Percentiles rank a stretch among this genome's conserved stretches.
phyloP scores from a whole-genome alignment of 371 early-diverging fungal genomes.

The Chytridium lagenaria region DNA sequence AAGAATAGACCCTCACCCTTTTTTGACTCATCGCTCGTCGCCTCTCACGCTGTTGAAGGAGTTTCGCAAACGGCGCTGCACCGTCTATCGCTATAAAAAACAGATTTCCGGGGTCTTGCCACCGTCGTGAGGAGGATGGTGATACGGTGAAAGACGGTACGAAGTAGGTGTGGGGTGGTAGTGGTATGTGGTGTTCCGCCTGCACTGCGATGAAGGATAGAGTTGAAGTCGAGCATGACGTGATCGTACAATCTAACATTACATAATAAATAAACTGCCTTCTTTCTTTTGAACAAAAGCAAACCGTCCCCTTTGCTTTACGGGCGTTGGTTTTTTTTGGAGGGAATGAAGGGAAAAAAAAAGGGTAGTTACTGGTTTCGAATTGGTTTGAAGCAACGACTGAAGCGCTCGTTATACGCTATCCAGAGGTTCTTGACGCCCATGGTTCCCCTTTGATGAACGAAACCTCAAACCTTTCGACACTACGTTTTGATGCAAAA shows the following conservation, averaged over 20 bases:
- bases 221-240: conserved; percentile 27
- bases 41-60: conserved; percentile 17
- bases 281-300: not conserved
- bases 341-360: not conserved
- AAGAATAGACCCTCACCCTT: no score
- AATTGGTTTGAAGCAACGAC: not conserved
- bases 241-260: not conserved
- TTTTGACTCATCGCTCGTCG: not conserved
- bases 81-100: conserved; percentile 28
- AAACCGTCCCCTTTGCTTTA: not conserved
- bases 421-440: conserved; percentile 1
- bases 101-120: not conserved
- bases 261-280: not conserved
- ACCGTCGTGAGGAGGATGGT: not conserved
- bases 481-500: not conserved
- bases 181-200: not conserved
- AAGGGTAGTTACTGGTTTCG: not conserved
- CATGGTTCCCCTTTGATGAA: not conserved
- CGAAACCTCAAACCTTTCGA: not conserved
- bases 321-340: not conserved
- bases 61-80: conserved; percentile 23
- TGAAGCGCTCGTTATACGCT: not conserved
- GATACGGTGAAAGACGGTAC: not conserved
- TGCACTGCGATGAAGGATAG: conserved; percentile 18
- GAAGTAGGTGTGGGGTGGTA: not conserved